Evolutionary conservation across 164 flowering plant species (phyloP).

Genomic region (Stephania cephalantha): DNA sequence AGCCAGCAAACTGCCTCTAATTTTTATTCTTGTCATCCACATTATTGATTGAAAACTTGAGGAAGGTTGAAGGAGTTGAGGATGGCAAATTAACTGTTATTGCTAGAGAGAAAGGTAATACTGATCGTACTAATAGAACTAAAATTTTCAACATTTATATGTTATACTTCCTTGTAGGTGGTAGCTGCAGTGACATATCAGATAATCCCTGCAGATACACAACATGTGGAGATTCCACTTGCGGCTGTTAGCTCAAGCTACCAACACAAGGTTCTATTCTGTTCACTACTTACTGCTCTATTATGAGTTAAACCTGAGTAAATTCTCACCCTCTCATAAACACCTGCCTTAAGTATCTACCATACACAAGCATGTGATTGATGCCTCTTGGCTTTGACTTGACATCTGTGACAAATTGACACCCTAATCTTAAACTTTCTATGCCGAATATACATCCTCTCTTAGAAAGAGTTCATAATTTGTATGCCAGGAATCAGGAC

Average conservation of each 20-base stretch:
- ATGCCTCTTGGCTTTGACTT: not conserved
- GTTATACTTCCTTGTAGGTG: slow-evolving; percentile 35
- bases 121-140: not conserved
- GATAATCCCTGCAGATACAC: slow-evolving; percentile 76
- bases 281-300: not conserved
- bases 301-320: not conserved
- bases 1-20: no score
- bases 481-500: not conserved
- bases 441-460: not conserved
- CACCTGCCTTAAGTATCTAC: not conserved
- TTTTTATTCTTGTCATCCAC: no score
- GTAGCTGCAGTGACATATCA: slow-evolving; percentile 78
- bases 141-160: not conserved
- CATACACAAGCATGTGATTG: not conserved
- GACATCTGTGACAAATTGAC: not conserved
- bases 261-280: slow-evolving; percentile 54
- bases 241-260: slow-evolving; percentile 58
- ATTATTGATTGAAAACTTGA: not conserved
- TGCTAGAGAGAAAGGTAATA: not conserved
- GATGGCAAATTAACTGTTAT: not conserved
- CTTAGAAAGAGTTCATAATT: not conserved
- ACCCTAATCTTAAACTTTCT: not conserved
- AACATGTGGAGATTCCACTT: slow-evolving; percentile 82
- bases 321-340: not conserved
- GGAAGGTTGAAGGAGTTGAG: not conserved